A percentile compares a stretch with the other conserved stretches of the same genome.
These are phyloP conservation scores for Fusarium sp. DNA, from an alignment of 2,329 filamentous ascomycete species.

Conservation along the genomic window DNA sequence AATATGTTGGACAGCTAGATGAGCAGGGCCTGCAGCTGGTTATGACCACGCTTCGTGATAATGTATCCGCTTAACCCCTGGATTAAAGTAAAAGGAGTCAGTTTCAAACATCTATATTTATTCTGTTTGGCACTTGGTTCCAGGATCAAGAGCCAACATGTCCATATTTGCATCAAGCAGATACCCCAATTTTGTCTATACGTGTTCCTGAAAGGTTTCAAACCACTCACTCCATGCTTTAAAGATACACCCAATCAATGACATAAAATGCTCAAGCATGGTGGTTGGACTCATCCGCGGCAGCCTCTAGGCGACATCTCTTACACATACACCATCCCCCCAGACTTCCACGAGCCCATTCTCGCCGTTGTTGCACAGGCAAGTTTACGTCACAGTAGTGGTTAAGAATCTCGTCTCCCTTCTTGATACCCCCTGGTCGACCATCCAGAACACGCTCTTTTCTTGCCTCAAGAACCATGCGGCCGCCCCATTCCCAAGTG, in stretches of 20 bases:
- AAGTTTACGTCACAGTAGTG: constrained; percentile 93
- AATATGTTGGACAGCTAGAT: no score
- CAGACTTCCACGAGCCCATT: constrained; percentile 88
- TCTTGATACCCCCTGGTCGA: constrained; percentile 68
- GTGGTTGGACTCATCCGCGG: constrained; percentile 25
- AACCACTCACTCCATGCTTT: constrained; percentile 11
- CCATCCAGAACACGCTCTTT: constrained; percentile 64
- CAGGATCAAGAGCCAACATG: constrained; percentile 2
- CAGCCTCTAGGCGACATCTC: constrained; percentile 79
- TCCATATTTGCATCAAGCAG: constrained; percentile 7
- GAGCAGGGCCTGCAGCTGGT: no score
- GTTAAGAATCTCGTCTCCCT: constrained; percentile 86
- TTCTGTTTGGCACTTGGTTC: background rate
- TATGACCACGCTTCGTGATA: no score
- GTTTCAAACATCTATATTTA: background rate
- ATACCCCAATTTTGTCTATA: constrained; percentile 28
- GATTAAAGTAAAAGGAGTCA: no score
- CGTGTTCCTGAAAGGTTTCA: constrained; percentile 16
- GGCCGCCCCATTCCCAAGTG: constrained; percentile 89
- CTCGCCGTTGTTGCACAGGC: constrained; percentile 79
- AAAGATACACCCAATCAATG: constrained; percentile 1
- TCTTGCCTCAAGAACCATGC: constrained; percentile 74
- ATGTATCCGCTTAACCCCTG: no score
- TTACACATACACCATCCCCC: constrained; percentile 89
- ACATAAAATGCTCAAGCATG: constrained; percentile 13